Percentiles rank a stretch among this genome's conserved stretches.
Evolutionary conservation across 2,329 filamentous ascomycete genomes (phyloP).

Genomic region (Trichophyton benhamiae): DNA sequence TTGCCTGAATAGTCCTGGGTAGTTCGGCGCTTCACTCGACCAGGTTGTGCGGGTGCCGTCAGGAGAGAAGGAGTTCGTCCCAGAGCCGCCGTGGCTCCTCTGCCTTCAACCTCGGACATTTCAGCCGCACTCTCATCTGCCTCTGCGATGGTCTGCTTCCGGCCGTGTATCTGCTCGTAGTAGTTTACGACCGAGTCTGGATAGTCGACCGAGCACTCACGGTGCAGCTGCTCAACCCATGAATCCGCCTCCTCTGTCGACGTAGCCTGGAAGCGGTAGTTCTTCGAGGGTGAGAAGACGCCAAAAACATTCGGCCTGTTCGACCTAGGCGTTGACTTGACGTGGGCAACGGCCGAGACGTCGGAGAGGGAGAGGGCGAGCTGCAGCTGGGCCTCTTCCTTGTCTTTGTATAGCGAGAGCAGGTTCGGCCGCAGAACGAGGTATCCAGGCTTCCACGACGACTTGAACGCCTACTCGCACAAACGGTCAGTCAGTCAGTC

Average conservation of each 20-base stretch:
- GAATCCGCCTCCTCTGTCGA: constrained; percentile 63
- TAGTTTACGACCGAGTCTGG: constrained; percentile 51
- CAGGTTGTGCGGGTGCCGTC: constrained; percentile 5
- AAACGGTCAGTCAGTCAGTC: constrained; percentile 9
- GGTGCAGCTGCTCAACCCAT: constrained; percentile 74
- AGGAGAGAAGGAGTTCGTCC: not conserved
- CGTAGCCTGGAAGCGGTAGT: constrained; percentile 76
- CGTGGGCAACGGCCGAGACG: constrained; percentile 75
- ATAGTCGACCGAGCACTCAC: constrained; percentile 62
- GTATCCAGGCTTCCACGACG: constrained; percentile 85
- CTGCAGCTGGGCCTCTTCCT: constrained; percentile 76
- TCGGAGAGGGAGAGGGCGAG: constrained; percentile 82
- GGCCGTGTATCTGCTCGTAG: constrained; percentile 55
- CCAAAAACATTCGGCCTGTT: constrained; percentile 81
- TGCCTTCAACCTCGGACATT: constrained; percentile 29
- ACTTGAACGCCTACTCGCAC: constrained; percentile 27
- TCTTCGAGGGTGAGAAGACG: constrained; percentile 78
- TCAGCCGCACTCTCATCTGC: constrained; percentile 30
- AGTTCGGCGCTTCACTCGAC: constrained; percentile 20
- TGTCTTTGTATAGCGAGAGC: constrained; percentile 84
- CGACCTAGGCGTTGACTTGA: constrained; percentile 71
- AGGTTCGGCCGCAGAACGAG: constrained; percentile 82
- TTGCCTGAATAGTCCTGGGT: constrained; percentile 47
- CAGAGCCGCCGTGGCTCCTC: not conserved
- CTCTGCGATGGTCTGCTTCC: constrained; percentile 17